A percentile compares a stretch with the other conserved stretches of the same genome.
These are phyloP conservation scores for Andrographis paniculata DNA, from an alignment of 305 asterid genomes.

Conservation along the genomic window DNA sequence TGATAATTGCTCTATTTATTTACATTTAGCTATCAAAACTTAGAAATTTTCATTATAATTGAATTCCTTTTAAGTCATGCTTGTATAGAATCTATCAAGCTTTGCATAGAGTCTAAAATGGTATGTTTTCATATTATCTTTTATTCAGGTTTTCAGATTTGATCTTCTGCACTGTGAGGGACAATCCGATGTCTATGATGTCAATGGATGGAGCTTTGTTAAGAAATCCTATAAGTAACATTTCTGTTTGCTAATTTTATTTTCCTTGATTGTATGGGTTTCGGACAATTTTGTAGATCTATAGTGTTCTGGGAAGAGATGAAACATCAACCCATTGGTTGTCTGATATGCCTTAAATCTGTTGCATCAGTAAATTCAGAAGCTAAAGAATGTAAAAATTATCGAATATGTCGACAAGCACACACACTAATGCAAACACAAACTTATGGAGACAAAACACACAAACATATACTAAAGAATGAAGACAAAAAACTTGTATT, in stretches of 20 bases:
- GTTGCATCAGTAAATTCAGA: background rate
- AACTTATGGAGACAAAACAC: no score
- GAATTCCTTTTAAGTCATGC: background rate
- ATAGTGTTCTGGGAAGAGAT: background rate
- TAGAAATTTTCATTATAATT: no score
- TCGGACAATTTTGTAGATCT: background rate
- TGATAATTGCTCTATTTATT: background rate
- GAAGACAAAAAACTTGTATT: no score
- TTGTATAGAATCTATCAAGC: background rate
- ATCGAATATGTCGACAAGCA: no score
- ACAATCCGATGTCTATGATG: conserved; percentile 90
- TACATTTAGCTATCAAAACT: no score
- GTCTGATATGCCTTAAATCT: background rate
- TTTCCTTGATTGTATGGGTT: conserved; percentile 6
- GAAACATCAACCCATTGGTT: background rate
- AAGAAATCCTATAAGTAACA: conserved; percentile 87
- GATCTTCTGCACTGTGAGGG: conserved; percentile 96
- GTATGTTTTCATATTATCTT: conserved; percentile 13
- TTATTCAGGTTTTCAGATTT: conserved; percentile 87
- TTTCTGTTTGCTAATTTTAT: conserved; percentile 1
- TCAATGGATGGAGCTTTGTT: conserved; percentile 98
- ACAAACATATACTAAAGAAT: no score
- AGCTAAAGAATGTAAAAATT: no score
- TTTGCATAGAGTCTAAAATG: no score
- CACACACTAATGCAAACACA: no score